Conservation (phyloP, 257 asterid species). For the Solanum chiquidenum region DNA sequence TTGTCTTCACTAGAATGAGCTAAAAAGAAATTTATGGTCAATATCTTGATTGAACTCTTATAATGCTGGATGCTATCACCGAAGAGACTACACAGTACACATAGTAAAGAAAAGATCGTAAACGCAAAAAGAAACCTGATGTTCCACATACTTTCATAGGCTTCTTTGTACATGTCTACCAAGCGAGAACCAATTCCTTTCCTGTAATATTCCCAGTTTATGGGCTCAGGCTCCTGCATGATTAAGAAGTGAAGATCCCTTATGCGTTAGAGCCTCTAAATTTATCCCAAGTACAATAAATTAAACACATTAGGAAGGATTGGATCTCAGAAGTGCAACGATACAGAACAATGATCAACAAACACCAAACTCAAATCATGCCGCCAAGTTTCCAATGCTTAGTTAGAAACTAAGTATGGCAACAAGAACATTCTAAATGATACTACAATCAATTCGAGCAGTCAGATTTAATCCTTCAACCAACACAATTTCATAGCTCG, state of each 20-base stretch:
- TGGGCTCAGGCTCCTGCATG: slow-evolving; percentile 84
- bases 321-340: neutral
- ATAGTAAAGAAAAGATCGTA: neutral
- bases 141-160: slow-evolving; percentile 56
- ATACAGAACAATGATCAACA: neutral
- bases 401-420: neutral
- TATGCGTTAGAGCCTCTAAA: neutral
- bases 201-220: slow-evolving; percentile 90
- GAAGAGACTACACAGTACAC: too few relatives aligned
- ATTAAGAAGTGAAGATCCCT: neutral
- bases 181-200: slow-evolving; percentile 84
- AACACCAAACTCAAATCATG: neutral
- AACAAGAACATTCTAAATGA: neutral
- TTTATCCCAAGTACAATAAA: neutral
- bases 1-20: neutral
- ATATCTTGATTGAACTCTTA: too few relatives aligned
- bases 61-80: too few relatives aligned
- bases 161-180: slow-evolving; percentile 95
- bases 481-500: neutral
- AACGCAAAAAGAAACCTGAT: neutral
- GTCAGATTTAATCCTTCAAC: neutral
- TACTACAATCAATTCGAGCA: neutral
- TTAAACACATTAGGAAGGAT: neutral
- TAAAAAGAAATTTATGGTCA: neutral
- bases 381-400: neutral